Percentiles rank a stretch among this genome's conserved stretches.
phyloP scores from a whole-genome alignment of 768 basidiomycete species.

The Xerocomellus dryophilus region DNA sequence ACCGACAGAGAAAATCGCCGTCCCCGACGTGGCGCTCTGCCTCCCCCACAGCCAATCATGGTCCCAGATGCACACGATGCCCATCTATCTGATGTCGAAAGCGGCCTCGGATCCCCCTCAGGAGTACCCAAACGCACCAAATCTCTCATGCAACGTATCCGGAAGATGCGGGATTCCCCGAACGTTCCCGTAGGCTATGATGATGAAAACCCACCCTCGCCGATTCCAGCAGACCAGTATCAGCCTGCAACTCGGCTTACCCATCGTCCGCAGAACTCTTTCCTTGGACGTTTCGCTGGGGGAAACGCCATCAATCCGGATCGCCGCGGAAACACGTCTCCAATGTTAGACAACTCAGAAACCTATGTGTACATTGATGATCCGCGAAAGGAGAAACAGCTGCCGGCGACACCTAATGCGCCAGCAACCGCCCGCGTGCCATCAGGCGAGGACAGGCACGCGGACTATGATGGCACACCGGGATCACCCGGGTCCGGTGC shows the following conservation, averaged over 20 bases:
- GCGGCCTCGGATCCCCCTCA: conserved; percentile 40
- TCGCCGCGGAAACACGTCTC: conserved; percentile 36
- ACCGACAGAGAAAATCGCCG: conserved; percentile 32
- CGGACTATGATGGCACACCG: conserved; percentile 49
- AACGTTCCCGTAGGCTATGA: conserved; percentile 69
- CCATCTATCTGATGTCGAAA: conserved; percentile 36
- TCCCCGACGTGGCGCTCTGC: conserved; percentile 53
- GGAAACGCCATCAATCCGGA: conserved; percentile 28
- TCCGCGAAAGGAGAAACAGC: conserved; percentile 51
- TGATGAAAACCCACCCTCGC: conserved; percentile 43
- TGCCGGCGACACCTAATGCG: conserved; percentile 42
- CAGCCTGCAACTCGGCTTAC: conserved; percentile 46
- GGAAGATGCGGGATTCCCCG: conserved; percentile 83
- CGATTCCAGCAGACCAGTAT: conserved; percentile 36
- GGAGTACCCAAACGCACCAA: conserved; percentile 66
- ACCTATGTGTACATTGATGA: conserved; percentile 66
- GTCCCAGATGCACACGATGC: conserved; percentile 57
- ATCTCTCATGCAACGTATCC: conserved; percentile 84
- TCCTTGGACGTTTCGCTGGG: conserved; percentile 68
- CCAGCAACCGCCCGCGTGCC: conserved; percentile 22
- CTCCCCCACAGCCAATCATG: conserved; percentile 83
- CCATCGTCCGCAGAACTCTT: conserved; percentile 70
- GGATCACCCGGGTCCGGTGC: conserved; percentile 37
- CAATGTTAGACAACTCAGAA: conserved; percentile 39
- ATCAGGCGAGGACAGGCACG: conserved; percentile 32